phyloP scores from a whole-genome alignment of 805 yeast species.

The Tetrapisispora namnaoensis region DNA sequence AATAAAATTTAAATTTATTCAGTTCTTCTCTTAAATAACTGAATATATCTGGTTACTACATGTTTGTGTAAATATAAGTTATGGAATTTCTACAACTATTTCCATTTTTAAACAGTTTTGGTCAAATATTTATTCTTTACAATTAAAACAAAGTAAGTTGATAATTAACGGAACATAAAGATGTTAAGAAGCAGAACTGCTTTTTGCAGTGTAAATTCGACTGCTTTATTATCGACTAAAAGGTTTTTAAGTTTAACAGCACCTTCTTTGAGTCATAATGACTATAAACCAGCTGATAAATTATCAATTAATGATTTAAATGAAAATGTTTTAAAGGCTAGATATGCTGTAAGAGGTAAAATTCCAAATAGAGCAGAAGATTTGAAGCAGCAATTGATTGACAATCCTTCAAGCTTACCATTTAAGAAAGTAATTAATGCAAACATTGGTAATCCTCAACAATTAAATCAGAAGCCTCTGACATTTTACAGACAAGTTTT shows the following conservation, averaged over 20 bases:
- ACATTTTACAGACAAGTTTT: slow-evolving; percentile 92
- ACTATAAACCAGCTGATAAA: slow-evolving; percentile 10
- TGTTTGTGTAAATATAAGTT: too few relatives aligned
- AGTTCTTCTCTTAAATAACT: too few relatives aligned
- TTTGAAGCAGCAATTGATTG: slow-evolving; percentile 45
- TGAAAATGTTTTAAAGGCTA: slow-evolving; percentile 67
- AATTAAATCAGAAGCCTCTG: slow-evolving; percentile 84
- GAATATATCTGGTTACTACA: too few relatives aligned
- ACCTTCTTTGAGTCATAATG: background rate
- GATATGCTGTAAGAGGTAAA: slow-evolving; percentile 92
- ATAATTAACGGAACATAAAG: too few relatives aligned
- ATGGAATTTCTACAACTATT: too few relatives aligned
- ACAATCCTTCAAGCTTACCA: slow-evolving; percentile 56
- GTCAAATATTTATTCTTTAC: too few relatives aligned
- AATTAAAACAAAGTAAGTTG: too few relatives aligned
- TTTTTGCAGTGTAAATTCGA: background rate
- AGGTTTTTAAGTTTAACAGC: background rate
- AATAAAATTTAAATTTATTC: too few relatives aligned
- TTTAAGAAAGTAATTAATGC: slow-evolving; percentile 74
- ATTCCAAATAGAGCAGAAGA: slow-evolving; percentile 93
- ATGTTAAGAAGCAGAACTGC: background rate
- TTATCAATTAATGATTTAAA: slow-evolving; percentile 50
- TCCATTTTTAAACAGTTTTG: too few relatives aligned
- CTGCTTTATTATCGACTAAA: background rate
- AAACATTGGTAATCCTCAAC: slow-evolving; percentile 97